Conservation (phyloP, 768 basidiomycete genomes). For the Hypsizygus marmoreus region DNA sequence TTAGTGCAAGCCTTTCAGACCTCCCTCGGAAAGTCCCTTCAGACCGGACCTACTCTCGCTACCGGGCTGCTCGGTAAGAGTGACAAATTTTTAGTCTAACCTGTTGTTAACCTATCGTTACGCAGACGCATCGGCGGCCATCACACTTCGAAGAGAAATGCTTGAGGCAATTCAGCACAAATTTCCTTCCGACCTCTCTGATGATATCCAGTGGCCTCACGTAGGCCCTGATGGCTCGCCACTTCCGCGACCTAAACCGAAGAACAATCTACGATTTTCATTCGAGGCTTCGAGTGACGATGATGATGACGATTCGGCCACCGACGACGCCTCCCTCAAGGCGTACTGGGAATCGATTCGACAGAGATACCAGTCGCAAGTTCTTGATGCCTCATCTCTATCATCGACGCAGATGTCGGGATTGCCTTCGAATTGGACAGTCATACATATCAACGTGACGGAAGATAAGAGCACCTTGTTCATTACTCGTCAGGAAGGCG, state of each 20-base stretch:
- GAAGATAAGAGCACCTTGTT: conserved; percentile 84
- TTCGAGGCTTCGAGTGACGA: conserved; percentile 33
- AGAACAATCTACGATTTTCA: conserved; percentile 14
- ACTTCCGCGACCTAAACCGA: conserved; percentile 28
- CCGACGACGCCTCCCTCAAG: conserved; percentile 34
- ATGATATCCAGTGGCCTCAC: conserved; percentile 79
- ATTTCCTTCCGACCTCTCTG: conserved; percentile 44
- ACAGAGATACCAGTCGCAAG: conserved; percentile 52
- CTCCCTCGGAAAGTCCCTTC: conserved; percentile 66
- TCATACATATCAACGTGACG: conserved; percentile 81
- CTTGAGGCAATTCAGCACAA: conserved; percentile 80
- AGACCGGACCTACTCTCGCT: conserved; percentile 53
- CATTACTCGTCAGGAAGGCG: conserved; percentile 73
- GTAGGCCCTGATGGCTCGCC: conserved; percentile 47
- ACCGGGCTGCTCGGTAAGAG: conserved; percentile 66
- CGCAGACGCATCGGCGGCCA: conserved; percentile 71
- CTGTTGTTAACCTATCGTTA: background rate
- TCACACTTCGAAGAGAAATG: conserved; percentile 86
- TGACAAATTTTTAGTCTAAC: conserved; percentile 5
- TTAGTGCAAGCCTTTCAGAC: conserved; percentile 77
- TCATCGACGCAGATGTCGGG: conserved; percentile 40
- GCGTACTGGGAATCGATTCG: conserved; percentile 66
- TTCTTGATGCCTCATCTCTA: conserved; percentile 41
- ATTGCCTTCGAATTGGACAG: conserved; percentile 80
- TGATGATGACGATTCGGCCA: conserved; percentile 35